Evolutionary conservation across 805 yeast species (phyloP), one percentile per base, ranked within the genome.

Genomic region (Candida cerambycidarum): DNA sequence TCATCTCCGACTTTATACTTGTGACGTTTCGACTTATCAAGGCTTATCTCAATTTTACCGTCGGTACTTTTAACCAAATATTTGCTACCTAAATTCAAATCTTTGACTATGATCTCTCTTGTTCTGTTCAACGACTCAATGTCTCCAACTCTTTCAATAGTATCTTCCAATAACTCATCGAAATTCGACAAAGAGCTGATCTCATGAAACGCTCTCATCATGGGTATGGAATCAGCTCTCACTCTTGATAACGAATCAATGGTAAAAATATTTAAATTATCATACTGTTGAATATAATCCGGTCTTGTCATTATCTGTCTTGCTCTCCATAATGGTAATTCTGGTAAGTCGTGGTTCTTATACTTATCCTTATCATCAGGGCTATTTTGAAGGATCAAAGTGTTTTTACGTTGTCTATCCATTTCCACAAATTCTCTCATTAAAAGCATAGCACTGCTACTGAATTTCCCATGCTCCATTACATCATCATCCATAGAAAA

Each of bases 201-300:
- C 56, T 87, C 95, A 45, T 85, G 79, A 58, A 87, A 87, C 4
- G 92, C 95, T 51, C 90, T 75, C 95, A 87, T 85, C 95, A 87
- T 86, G 1, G 92, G 90, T 2, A 85, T 84, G 7, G 88, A 80
- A 58, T 87, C 95, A 0, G 95, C 92, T 27, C 85, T 67, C 2
- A 87, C 95, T 40, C 76, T 68, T 0, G 88, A 80, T 44, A 78
- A 75, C 0, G 87, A 78, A 61, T 87, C 93, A 41, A 87, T 79
- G 2, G 95, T 84, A 61, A 87, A 87, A 19, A 87, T 78, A 58
- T 87, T 87, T 50, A 86, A 63, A 50, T 84, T 80, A 57, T 87
- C 95, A 57, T 83, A 85, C 18, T 59, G 65, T 53, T 85, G 87
- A 44, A 87, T 87, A 56, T 77, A 87, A 59, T 87, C 95, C 1